Base-by-base conservation (phyloP, 1,284 basidiomycete genomes). In the Neolentinus lepideus region DNA sequence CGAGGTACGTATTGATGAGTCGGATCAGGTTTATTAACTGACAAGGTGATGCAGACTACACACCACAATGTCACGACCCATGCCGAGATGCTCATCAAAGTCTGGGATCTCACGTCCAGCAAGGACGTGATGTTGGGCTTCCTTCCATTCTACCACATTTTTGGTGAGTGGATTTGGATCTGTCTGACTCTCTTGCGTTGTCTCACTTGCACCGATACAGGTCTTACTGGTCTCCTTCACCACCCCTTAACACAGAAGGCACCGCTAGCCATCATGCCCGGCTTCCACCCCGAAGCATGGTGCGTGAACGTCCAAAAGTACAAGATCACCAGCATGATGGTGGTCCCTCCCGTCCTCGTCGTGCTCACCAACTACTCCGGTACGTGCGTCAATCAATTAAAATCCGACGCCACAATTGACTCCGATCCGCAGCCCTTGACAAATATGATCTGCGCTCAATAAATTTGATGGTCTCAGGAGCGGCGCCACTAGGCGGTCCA, bases 321-420 rank as follows among this genome's bases (percentile, higher is more conserved):
- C 71, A 79, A 75, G 54, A 76, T 85, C 54, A 88, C 87, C 0
- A 54, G 71, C 36, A 65, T 78, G 0, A 71, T 92, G 6, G 76
- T 95, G 45, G 94, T 96, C 0, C 94, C 94, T 0, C 94, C 94
- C 0, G 84, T 97, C 50, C 73, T 94, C 3, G 83, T 96, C 4
- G 75, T 83, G 1, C 74, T 94, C 24, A 75, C 84, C 1, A 82
- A 81, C 53, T 84, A 87, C 62, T 77, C 81, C 19, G 80, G 84
- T 82, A 60, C 31, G 73, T 55, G 21, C 6, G 2, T 50, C 3
- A 22, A 12, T 50, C 10, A 21, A 26, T 22, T 26, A n/a, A 21
- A 10, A 3, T 25, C 12, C 6, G 6, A n/a, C 8, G 29, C 29
- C 24, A 25, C 9, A 24, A 25, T 46, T 12, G n/a, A 55, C 29